A percentile compares a stretch with the other conserved stretches of the same genome.
phyloP scores from a whole-genome alignment of 495 filamentous ascomycete genomes.

The Monascus purpureus region DNA sequence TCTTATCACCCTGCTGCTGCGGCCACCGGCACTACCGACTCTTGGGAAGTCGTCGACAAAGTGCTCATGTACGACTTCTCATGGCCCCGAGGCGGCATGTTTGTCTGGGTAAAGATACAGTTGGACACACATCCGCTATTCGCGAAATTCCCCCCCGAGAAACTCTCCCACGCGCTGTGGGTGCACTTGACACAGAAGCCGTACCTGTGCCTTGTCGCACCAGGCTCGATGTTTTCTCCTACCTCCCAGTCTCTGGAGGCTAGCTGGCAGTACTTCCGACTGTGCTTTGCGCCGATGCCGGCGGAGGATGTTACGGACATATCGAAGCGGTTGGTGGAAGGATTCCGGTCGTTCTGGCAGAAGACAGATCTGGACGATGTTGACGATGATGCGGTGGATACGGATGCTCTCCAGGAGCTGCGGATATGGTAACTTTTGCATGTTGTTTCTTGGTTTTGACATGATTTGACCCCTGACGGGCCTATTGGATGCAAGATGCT shows the following conservation, averaged over 20 bases:
- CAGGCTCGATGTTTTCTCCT: constrained; percentile 59
- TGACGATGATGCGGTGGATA: constrained; percentile 28
- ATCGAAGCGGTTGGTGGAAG: constrained; percentile 49
- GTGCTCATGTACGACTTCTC: constrained; percentile 56
- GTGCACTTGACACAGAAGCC: constrained; percentile 54
- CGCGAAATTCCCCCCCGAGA: constrained; percentile 21
- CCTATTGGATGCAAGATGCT: no score
- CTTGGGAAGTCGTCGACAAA: constrained; percentile 54
- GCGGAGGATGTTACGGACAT: constrained; percentile 48
- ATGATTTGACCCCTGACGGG: no score
- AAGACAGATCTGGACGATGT: constrained; percentile 52
- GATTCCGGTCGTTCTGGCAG: constrained; percentile 59
- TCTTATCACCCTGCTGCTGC: constrained; percentile 17
- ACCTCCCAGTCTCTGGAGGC: constrained; percentile 32
- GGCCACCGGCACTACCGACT: constrained; percentile 30
- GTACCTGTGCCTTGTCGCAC: constrained; percentile 47
- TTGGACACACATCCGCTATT: constrained; percentile 61
- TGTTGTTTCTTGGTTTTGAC: no score
- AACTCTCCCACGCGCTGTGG: constrained; percentile 53
- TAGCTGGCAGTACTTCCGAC: constrained; percentile 53
- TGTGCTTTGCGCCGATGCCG: constrained; percentile 76
- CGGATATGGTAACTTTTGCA: no score
- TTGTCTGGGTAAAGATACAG: constrained; percentile 63
- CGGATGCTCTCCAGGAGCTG: no score
- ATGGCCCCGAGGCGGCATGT: constrained; percentile 86